These are phyloP conservation scores for Epichloe baconii DNA, from an alignment of 2,329 filamentous ascomycete genomes.

Conservation along the genomic window DNA sequence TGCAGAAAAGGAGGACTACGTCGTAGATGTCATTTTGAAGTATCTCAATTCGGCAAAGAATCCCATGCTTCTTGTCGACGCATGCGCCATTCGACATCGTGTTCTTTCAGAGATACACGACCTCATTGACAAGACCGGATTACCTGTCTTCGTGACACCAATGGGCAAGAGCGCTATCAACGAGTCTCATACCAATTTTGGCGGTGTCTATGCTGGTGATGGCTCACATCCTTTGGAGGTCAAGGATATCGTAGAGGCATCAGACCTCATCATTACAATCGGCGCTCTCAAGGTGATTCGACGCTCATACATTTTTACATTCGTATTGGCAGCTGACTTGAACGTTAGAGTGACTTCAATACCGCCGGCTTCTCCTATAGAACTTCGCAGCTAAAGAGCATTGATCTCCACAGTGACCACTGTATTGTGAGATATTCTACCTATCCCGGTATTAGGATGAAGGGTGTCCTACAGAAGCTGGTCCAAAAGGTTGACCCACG, in stretches of 20 bases:
- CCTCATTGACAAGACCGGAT: conserved; percentile 56
- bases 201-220: conserved; percentile 74
- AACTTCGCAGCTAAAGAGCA: conserved; percentile 61
- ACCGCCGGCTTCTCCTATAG: conserved; percentile 73
- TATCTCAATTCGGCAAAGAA: conserved; percentile 60
- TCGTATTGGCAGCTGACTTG: not conserved
- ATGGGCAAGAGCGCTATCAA: conserved; percentile 82
- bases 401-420: conserved; percentile 67
- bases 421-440: conserved; percentile 65
- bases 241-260: conserved; percentile 48
- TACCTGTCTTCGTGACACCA: conserved; percentile 77
- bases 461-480: conserved; percentile 61
- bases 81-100: conserved; percentile 66
- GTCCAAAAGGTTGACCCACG: conserved; percentile 43
- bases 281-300: conserved; percentile 41
- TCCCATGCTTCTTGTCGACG: conserved; percentile 71
- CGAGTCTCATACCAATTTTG: conserved; percentile 62
- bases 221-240: conserved; percentile 54
- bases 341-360: conserved; percentile 58
- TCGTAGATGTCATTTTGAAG: conserved; percentile 66
- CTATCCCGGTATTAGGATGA: conserved; percentile 67
- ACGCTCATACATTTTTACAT: not conserved
- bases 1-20: conserved; percentile 60
- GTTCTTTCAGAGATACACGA: conserved; percentile 60
- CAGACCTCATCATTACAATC: conserved; percentile 59